Evolutionary conservation across 768 basidiomycete species (phyloP), one percentile per base, ranked within the genome.

Genomic region (Boletus barrowsii): DNA sequence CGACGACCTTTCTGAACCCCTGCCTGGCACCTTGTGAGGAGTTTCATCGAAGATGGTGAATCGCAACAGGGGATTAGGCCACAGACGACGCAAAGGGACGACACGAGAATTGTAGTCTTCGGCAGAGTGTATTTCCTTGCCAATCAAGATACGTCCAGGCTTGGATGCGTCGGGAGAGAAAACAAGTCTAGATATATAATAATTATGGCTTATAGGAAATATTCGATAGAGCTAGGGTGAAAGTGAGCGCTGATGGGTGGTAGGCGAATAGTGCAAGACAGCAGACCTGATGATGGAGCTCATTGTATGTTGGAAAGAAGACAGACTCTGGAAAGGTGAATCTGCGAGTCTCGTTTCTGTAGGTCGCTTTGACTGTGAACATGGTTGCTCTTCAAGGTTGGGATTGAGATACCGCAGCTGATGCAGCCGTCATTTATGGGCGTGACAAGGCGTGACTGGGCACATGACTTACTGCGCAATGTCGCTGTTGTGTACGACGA

Each of bases 311-410:
- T 42, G 89, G 89, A 62, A 91, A 88, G 17, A 72, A 61, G 39
- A 70, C 64, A n/a, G 68, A 68, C 7, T 77, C 74, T 17, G 74
- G 57, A 58, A 89, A 87, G 3, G 80, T 72, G 60, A 88, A 76
- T 61, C 81, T 88, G 62, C 89, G 81, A 53, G 82, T 88, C 68
- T 90, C 86, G 51, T 69, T 70, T 51, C 79, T 74, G 68, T 88
- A 90, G 20, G 86, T 87, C n/a, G 83, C 87, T 72, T 91, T 91
- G 65, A 90, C 80, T 53, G 82, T 82, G 75, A 90, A 89, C 81
- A 86, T 84, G 72, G 75, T 70, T 60, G 59, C 43, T 51, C 68
- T 29, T 24, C 57, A 56, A 67, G 64, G 30, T 32, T 41, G 57
- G 49, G 43, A 37, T 26, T 62, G 52, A 46, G 52, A 47, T 4